Conservation (phyloP, 1,284 basidiomycete species). For the Chiua sp. region DNA sequence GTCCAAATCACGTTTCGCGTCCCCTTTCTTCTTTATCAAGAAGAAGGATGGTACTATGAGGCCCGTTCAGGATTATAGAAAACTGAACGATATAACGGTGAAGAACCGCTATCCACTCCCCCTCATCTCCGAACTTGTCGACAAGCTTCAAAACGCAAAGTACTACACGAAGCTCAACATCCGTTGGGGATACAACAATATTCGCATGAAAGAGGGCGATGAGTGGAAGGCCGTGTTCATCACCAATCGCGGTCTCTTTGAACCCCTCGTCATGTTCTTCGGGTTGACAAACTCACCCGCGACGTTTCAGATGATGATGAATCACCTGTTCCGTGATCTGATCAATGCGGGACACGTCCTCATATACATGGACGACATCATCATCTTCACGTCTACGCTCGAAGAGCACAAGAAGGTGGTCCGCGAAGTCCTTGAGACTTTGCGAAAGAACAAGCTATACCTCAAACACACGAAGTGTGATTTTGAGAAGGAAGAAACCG, state of each 20-base stretch:
- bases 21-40: neutral
- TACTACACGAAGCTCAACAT: constrained; percentile 25
- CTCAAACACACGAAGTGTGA: constrained; percentile 38
- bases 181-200: constrained; percentile 3
- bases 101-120: constrained; percentile 22
- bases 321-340: constrained; percentile 18
- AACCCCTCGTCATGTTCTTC: constrained; percentile 46
- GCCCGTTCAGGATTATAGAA: neutral
- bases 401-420: constrained; percentile 8
- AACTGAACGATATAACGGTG: neutral
- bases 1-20: neutral
- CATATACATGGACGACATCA: constrained; percentile 30
- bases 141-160: constrained; percentile 25
- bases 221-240: constrained; percentile 11
- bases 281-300: constrained; percentile 37
- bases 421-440: too few species aligned
- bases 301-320: constrained; percentile 29
- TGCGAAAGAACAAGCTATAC: too few species aligned
- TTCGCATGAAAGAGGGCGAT: constrained; percentile 29
- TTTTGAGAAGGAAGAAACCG: constrained; percentile 35
- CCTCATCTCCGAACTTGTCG: constrained; percentile 34
- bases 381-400: constrained; percentile 17
- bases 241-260: constrained; percentile 10
- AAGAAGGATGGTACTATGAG: neutral
- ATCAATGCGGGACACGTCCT: constrained; percentile 8